These are phyloP conservation scores for Penicillium paxilli DNA, from an alignment of 495 filamentous ascomycete species.

Conservation along the genomic window DNA sequence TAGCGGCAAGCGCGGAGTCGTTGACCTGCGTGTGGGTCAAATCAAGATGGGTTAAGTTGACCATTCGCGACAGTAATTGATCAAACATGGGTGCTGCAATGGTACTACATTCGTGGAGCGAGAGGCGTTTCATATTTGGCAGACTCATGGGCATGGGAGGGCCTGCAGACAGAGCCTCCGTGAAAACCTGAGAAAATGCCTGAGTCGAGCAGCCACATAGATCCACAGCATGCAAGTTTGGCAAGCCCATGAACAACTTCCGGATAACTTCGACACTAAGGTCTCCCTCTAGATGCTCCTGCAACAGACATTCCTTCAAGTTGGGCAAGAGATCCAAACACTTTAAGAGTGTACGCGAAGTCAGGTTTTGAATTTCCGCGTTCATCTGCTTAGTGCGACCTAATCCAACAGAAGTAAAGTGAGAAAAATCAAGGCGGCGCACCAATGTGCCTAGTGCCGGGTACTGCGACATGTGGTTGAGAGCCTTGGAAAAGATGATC, in stretches of 20 bases:
- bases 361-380: constrained; percentile 77
- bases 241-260: constrained; percentile 68
- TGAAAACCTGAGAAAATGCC: constrained; percentile 64
- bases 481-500: constrained; percentile 81
- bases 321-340: constrained; percentile 76
- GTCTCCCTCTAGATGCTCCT: constrained; percentile 84
- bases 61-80: constrained; percentile 66
- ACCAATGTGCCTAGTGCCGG: constrained; percentile 76
- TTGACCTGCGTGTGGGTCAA: constrained; percentile 78
- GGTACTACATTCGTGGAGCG: constrained; percentile 80
- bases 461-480: constrained; percentile 66
- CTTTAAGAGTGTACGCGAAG: constrained; percentile 69
- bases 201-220: constrained; percentile 78
- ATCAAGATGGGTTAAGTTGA: constrained; percentile 76
- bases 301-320: constrained; percentile 76
- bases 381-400: constrained; percentile 82
- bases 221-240: constrained; percentile 69
- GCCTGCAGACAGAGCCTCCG: constrained; percentile 43
- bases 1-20: constrained; percentile 67
- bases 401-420: constrained; percentile 81
- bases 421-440: constrained; percentile 80
- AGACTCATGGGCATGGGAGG: constrained; percentile 47
- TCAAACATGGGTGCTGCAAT: constrained; percentile 69
- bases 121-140: constrained; percentile 64
- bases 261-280: constrained; percentile 65